Evolutionary conservation across 768 basidiomycete species (phyloP), one percentile per base, ranked within the genome.

Genomic region (Boletus subparvulus): DNA sequence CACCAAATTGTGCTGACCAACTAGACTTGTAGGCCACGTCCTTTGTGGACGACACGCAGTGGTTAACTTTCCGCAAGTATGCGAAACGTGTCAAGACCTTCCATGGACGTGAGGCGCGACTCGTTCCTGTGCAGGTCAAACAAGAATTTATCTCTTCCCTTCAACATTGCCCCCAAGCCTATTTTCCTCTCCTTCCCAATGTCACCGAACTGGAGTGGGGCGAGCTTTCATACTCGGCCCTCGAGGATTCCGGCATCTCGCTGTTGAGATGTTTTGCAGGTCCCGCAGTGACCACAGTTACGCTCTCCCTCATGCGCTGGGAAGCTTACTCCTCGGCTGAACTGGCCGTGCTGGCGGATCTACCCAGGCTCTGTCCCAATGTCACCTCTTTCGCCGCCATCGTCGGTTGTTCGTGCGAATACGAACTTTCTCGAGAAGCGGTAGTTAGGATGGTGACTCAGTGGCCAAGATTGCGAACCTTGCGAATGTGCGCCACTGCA

Each of bases 171-270:
- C 55, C 68, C 2, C 12, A 47, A 19, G 40, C 50, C n/a, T 56
- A 52, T 32, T 28, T 58, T 5, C 64, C 66, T 12, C 63, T 69
- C 40, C 59, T 69, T 17, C 66, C 69, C n/a, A 68, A 62, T 33
- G 32, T 64, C 24, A 50, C 32, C 10, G 35, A 47, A 28, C 37
- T 69, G 14, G 46, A 46, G n/a, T 70, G 68, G 64, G 40, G 47
- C 45, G 60, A 59, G 11, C 30, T 11, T 30, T 49, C 56, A 12
- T 28, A 52, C 46, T 44, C 55, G 3, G 14, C 52, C 13, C 33
- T 39, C 19, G 28, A 30, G 12, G 55, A 63, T 26, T 52, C 61
- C 3, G 40, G 49, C 21, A 47, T 68, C 39, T 58, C 56, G 6
- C 47, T 65, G 12, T 40, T 63, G 33, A 56, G 50, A 39, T 59